Evolutionary conservation across 1,284 basidiomycete species (phyloP), one percentile per base, ranked within the genome.

Genomic region (Pseudozyma sp.): DNA sequence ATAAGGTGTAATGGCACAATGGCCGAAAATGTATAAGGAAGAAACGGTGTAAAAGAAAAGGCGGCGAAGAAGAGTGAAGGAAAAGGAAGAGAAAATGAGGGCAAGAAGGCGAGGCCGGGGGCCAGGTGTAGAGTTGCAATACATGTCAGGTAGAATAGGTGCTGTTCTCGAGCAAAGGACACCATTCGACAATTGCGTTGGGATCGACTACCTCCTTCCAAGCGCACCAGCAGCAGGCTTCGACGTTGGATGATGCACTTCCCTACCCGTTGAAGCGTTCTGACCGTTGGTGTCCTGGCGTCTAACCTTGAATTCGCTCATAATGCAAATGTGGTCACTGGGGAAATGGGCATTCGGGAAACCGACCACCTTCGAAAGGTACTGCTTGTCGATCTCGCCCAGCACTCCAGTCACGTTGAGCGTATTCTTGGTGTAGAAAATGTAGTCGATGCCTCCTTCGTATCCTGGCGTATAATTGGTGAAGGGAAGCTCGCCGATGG

Each of bases 301-400:
- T 60, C 82, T 83, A 36, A 85, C 72, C 31, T 79, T 75, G 71
- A 81, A 84, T 66, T 85, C 83, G 57, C 77, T 67, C 57, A 85
- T 71, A 40, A 85, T 83, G 70, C 83, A 85, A 34, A 84, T 74
- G 54, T 80, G 76, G 31, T 85, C 84, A 35, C 79, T 82, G 12
- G 95, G 94, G 89, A 95, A 97, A 85, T 97, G 94, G 8, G 92
- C 91, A 85, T 97, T 97, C 44, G 96, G 96, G 89, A 99, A 99
- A 35, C 97, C 97, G 57, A 98, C 95, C 11, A 91, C 91, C 86
- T 94, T 95, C 80, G 91, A 90, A 80, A 98, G 86, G 87, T 99
- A 99, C 34, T 85, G 86, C 81, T 88, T 89, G 85, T 98, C 95
- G 59, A 98, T 91, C 84, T 93, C 93, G 18, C 94, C 93, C 50